A percentile compares a stretch with the other conserved stretches of the same genome.
Conservation (phyloP, 2,329 filamentous ascomycete species). For the Sclerotinia nivalis region DNA sequence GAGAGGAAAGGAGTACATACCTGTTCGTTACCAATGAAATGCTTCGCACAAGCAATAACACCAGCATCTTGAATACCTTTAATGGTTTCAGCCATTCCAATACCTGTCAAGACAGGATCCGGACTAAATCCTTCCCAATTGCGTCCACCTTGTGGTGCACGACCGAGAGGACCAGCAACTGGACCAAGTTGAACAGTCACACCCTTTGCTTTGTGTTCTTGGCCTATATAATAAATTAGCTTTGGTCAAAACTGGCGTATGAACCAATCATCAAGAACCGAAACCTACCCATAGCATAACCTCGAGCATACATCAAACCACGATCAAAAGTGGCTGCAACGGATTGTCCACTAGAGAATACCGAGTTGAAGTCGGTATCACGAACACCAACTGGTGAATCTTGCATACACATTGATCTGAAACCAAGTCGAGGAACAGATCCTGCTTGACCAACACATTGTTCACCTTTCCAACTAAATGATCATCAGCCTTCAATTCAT, state of each 20-base stretch:
- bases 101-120: constrained; percentile 69
- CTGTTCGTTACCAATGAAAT: constrained; percentile 72
- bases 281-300: constrained; percentile 47
- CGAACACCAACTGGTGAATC: constrained; percentile 43
- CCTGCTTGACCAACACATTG: constrained; percentile 40
- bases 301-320: constrained; percentile 55
- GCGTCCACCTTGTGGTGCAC: constrained; percentile 67
- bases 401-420: constrained; percentile 42
- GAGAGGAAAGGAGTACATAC: constrained; percentile 43
- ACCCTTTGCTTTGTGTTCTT: constrained; percentile 73
- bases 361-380: constrained; percentile 64
- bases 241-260: too few species aligned
- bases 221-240: constrained; percentile 7
- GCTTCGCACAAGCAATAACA: constrained; percentile 81
- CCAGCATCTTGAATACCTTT: constrained; percentile 80
- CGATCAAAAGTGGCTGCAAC: constrained; percentile 71
- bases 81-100: constrained; percentile 70
- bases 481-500: neutral
- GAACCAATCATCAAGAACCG: neutral
- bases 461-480: constrained; percentile 31
- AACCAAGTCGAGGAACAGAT: constrained; percentile 39
- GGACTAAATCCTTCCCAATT: constrained; percentile 69
- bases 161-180: constrained; percentile 72
- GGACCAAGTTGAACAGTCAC: constrained; percentile 71
- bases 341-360: constrained; percentile 69